Conservation (phyloP, 2,329 filamentous ascomycete genomes). For the Fusarium neocosmosporiellum region DNA sequence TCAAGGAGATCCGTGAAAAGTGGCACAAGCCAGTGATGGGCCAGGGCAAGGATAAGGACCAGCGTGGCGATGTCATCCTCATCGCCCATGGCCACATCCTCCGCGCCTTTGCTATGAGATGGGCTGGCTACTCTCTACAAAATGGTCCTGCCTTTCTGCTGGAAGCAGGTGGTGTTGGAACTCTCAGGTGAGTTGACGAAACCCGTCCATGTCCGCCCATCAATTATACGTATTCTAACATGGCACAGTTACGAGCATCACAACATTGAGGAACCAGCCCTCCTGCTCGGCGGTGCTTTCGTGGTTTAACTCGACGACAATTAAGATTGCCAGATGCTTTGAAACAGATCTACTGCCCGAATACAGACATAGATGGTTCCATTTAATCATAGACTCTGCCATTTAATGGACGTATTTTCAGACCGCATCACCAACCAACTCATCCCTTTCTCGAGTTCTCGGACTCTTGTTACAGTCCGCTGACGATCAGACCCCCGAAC, state of each 20-base stretch:
- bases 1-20: conserved; percentile 76
- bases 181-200: conserved; percentile 70
- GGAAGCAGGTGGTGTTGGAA: conserved; percentile 89
- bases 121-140: conserved; percentile 78
- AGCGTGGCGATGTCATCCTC: conserved; percentile 60
- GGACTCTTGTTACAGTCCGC: conserved; percentile 20
- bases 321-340: not conserved
- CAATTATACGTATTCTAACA: conserved; percentile 12
- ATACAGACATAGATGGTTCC: not conserved
- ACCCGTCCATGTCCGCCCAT: not conserved
- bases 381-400: conserved; percentile 21
- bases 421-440: conserved; percentile 1
- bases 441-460: conserved; percentile 21
- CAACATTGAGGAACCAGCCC: conserved; percentile 80
- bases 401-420: conserved; percentile 20
- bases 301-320: conserved; percentile 55
- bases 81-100: conserved; percentile 94
- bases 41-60: conserved; percentile 55
- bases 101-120: conserved; percentile 87
- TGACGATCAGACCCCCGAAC: conserved; percentile 14
- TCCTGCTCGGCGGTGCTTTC: conserved; percentile 81
- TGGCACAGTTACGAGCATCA: conserved; percentile 79
- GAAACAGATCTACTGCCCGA: not conserved
- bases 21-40: conserved; percentile 73
- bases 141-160: conserved; percentile 83